Conservation (phyloP, 192 early-diverging fungal species). For the Umbelopsis vinacea region DNA sequence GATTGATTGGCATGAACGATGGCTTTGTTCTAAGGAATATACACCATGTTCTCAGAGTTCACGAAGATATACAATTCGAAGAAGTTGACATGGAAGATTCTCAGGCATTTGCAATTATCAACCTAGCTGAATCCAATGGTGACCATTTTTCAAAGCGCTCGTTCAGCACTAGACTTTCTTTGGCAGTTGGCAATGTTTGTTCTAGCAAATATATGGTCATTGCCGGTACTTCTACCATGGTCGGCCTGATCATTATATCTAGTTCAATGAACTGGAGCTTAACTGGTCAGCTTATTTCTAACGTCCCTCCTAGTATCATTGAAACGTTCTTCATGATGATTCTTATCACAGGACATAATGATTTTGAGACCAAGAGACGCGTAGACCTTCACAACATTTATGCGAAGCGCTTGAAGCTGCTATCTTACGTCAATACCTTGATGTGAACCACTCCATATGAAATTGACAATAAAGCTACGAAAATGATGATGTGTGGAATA, state of each 20-base stretch:
- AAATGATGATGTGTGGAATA: too few relatives aligned
- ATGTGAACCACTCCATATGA: neutral
- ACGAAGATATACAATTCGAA: slow-evolving; percentile 24
- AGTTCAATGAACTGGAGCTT: slow-evolving; percentile 29
- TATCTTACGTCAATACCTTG: slow-evolving; percentile 3
- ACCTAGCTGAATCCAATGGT: slow-evolving; percentile 1
- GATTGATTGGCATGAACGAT: slow-evolving; percentile 30
- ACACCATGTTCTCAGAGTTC: slow-evolving; percentile 14
- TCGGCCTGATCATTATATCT: slow-evolving; percentile 21
- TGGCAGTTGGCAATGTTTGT: slow-evolving; percentile 11
- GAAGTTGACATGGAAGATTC: neutral
- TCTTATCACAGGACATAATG: slow-evolving; percentile 28
- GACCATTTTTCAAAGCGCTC: neutral
- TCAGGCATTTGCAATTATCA: slow-evolving; percentile 8
- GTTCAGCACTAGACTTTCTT: neutral
- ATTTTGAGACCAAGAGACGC: slow-evolving; percentile 12
- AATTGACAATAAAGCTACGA: too few relatives aligned
- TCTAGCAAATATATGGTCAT: slow-evolving; percentile 16
- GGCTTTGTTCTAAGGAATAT: slow-evolving; percentile 30
- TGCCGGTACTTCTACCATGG: neutral
- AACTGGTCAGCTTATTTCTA: slow-evolving; percentile 27
- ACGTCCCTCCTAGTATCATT: slow-evolving; percentile 29
- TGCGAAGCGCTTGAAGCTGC: slow-evolving; percentile 6
- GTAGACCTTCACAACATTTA: slow-evolving; percentile 25
- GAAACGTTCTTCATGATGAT: slow-evolving; percentile 31